Evolutionary conservation across 2,329 filamentous ascomycete genomes (phyloP), one percentile per base, ranked within the genome.

Genomic region (Ophiostoma fasciatum): DNA sequence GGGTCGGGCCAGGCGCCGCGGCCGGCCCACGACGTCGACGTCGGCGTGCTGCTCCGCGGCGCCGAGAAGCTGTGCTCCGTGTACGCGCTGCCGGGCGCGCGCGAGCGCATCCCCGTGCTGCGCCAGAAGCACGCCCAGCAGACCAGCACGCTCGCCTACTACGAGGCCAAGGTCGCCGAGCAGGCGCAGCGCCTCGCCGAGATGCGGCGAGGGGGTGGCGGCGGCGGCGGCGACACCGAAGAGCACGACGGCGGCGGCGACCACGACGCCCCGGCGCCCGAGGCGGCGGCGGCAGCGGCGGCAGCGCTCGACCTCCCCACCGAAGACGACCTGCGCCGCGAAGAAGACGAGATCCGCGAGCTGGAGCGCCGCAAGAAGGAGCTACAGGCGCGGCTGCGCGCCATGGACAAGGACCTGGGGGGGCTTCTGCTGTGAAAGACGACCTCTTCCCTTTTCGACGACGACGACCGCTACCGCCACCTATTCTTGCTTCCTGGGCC

Each of bases 21-120:
- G 9, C 9, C 22, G 23, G 23, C 23, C 43, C 78, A 77, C 9
- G 84, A 92, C 18, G 68, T 94, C 3, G 83, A 96, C 54, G 76
- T 96, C 4, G 82, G 93, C 49, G 68, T 93, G 2, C 60, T 98
- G 21, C 66, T 98, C 17, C 68, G 72, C 36, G 87, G 88, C 1
- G 88, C 87, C 1, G 85, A 94, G 63, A 94, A 85, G 63, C 68
- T 96, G 21, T 87, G 85, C 47, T 71, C 71, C 30, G 87, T 94
- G 20, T 96, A 94, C 52, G 79, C 83, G 23, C 68, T 93, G 20
- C 71, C 80, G 0, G 87, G 85, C 5, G 83, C 82, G 5, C 56
- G 69, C 13, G 83, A 93, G 49, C 71, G 77, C 42, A 92, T 96
- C 45, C 63, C 74, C 0, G 64, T 66, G 28, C 65, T 94, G 50